Evolutionary conservation across 2,329 filamentous ascomycete species (phyloP).

Genomic region (Talaromyces sp.): DNA sequence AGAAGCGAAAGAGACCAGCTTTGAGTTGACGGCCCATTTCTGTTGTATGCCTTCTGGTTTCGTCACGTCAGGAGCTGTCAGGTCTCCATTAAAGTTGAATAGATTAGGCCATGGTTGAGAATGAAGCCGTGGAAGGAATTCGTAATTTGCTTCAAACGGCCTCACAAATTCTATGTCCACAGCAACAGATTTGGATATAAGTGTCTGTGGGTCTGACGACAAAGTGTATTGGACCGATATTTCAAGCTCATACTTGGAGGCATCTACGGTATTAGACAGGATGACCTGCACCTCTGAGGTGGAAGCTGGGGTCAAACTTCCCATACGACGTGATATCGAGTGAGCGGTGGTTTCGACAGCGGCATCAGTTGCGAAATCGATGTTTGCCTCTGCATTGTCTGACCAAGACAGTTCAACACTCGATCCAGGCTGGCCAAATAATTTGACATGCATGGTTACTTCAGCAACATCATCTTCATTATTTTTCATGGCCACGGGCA

Average conservation of each 20-base stretch:
- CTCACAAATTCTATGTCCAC: conserved; percentile 67
- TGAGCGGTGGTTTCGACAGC: conserved; percentile 23
- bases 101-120: conserved; percentile 78
- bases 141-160: conserved; percentile 89
- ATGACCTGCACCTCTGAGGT: conserved; percentile 35
- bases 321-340: conserved; percentile 28
- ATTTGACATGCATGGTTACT: conserved; percentile 61
- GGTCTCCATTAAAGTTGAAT: conserved; percentile 56
- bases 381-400: conserved; percentile 24
- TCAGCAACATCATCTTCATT: conserved; percentile 74
- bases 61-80: conserved; percentile 21
- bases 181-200: conserved; percentile 66
- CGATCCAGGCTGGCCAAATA: conserved; percentile 54
- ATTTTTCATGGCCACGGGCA: conserved; percentile 69
- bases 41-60: conserved; percentile 63
- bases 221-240: conserved; percentile 73
- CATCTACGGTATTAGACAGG: conserved; percentile 45
- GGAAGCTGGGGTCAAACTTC: conserved; percentile 27
- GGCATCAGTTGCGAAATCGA: conserved; percentile 15
- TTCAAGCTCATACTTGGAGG: conserved; percentile 61
- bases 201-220: conserved; percentile 70
- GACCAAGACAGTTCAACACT: conserved; percentile 43
- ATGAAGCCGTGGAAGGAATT: conserved; percentile 74
- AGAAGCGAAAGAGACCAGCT: conserved; percentile 67
- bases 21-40: conserved; percentile 70